Evolutionary conservation across 352 stramenopile genomes (phyloP), one percentile per base, ranked within the genome.

Genomic region (Phytopythium delawarense): DNA sequence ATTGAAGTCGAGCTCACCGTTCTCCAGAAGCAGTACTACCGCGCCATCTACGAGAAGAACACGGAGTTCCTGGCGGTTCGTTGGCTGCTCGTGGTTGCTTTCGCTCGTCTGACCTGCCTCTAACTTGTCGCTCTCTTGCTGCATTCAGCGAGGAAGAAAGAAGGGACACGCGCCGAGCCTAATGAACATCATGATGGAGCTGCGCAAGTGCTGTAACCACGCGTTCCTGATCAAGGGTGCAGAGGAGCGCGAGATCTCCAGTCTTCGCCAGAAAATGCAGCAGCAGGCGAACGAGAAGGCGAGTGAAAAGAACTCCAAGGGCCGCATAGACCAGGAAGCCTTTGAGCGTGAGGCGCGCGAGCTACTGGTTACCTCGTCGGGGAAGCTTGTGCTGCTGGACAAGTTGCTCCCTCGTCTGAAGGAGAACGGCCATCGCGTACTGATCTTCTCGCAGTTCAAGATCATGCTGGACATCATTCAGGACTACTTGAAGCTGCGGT

Each of bases 381-480:
- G 98, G 4, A 99, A 99, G 70, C 75, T 99, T 9, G 92, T 99
- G 50, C 74, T 99, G 16, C 76, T 99, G 28, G 98, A 99, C 76
- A 99, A 99, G 66, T 75, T 99, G 11, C 82, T 99, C 7, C 97
- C 97, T 13, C 88, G 94, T 7, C 74, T 99, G 15, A 92, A 98
- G 67, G 83, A 90, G 62, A 96, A 98, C 49, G 96, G 96, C 4
- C 97, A 99, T 64, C 87, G 96, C 20, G 93, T 99, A 30, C 74
- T 99, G 12, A 93, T 99, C 21, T 99, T 99, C 72, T 99, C 92
- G 7, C 98, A 99, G 77, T 97, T 98, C 74, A 98, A 98, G 73
- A 98, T 98, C 49, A 99, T 99, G 97, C 81, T 99, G 53, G 96
- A 99, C 72, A 98, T 99, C 45, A 69, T 99, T 23, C 96, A 99